Percentiles rank a stretch among this genome's conserved stretches.
These are phyloP conservation scores for Beauveria caledonica DNA, from an alignment of 2,329 filamentous ascomycete species.

Conservation along the genomic window DNA sequence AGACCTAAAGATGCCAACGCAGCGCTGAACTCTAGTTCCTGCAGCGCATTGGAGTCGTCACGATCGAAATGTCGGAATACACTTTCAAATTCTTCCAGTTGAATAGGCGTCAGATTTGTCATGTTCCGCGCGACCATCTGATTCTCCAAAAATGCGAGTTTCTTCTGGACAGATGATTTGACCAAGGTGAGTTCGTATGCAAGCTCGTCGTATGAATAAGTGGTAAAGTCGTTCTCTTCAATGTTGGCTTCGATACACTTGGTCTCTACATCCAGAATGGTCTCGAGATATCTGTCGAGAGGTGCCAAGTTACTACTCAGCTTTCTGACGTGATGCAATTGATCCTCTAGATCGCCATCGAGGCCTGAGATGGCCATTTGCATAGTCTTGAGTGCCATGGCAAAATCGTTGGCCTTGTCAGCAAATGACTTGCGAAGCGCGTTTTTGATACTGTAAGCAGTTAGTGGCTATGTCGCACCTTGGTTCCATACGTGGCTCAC, in stretches of 20 bases:
- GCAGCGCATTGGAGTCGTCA: slow-evolving; percentile 79
- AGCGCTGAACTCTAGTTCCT: slow-evolving; percentile 92
- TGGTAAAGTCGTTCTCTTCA: slow-evolving; percentile 99
- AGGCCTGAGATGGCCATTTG: slow-evolving; percentile 93
- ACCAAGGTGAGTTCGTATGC: slow-evolving; percentile 89
- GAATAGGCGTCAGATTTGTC: slow-evolving; percentile 97
- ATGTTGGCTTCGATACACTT: slow-evolving; percentile 96
- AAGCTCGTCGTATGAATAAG: slow-evolving; percentile 94
- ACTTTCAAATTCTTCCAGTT: slow-evolving; percentile 96
- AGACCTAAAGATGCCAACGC: slow-evolving; percentile 90
- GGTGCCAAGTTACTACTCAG: slow-evolving; percentile 80
- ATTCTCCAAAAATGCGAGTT: slow-evolving; percentile 93
- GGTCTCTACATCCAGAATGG: slow-evolving; percentile 76
- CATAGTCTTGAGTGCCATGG: slow-evolving; percentile 87
- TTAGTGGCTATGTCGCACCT: background rate
- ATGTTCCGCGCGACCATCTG: slow-evolving; percentile 97
- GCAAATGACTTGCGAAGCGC: slow-evolving; percentile 85
- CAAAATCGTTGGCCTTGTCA: slow-evolving; percentile 97
- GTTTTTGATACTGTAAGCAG: slow-evolving; percentile 71
- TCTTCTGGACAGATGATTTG: slow-evolving; percentile 88
- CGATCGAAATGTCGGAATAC: slow-evolving; percentile 98
- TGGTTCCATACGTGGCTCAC: slow-evolving; percentile 35
- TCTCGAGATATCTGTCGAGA: slow-evolving; percentile 82
- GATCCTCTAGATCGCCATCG: slow-evolving; percentile 93
- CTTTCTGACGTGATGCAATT: slow-evolving; percentile 76